Evolutionary conservation across 148 eudicot species (phyloP).

Genomic region (Drosera capensis): DNA sequence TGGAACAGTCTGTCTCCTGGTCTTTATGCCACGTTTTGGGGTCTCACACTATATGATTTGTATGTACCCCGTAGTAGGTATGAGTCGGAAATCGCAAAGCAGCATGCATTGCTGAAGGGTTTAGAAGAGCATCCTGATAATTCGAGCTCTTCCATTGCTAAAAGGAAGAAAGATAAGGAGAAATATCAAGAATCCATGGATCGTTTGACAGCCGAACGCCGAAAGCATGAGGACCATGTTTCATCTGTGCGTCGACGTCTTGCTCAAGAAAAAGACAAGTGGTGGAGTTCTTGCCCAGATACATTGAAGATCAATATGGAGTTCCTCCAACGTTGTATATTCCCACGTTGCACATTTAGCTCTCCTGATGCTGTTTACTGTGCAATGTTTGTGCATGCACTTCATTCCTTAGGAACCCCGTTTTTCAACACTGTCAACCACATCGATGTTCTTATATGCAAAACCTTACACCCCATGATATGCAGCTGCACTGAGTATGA

Average conservation of each 20-base stretch:
- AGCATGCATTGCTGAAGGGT: conserved; percentile 81
- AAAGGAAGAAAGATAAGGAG: conserved; percentile 95
- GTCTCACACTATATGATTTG: conserved; percentile 86
- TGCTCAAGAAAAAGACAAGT: conserved; percentile 79
- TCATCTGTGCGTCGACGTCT: conserved; percentile 79
- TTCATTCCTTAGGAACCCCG: conserved; percentile 90
- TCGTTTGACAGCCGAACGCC: conserved; percentile 64
- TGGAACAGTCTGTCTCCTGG: conserved; percentile 99
- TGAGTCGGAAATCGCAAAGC: conserved; percentile 86
- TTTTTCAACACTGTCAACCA: conserved; percentile 95
- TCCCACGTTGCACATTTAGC: conserved; percentile 95
- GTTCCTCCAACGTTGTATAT: conserved; percentile 93
- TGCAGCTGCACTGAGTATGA: conserved; percentile 99
- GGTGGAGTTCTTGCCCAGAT: conserved; percentile 96
- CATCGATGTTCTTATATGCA: conserved; percentile 89
- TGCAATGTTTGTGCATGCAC: conserved; percentile 90
- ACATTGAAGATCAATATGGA: conserved; percentile 95
- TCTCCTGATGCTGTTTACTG: conserved; percentile 97
- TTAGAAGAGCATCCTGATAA: conserved; percentile 91
- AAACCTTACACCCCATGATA: conserved; percentile 97
- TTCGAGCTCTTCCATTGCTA: conserved; percentile 90
- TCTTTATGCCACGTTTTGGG: conserved; percentile 96
- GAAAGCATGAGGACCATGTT: conserved; percentile 78
- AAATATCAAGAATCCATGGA: conserved; percentile 90
- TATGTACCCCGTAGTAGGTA: conserved; percentile 87